phyloP scores from a whole-genome alignment of 805 yeast species.

The Nakazawaea wyomingensis region DNA sequence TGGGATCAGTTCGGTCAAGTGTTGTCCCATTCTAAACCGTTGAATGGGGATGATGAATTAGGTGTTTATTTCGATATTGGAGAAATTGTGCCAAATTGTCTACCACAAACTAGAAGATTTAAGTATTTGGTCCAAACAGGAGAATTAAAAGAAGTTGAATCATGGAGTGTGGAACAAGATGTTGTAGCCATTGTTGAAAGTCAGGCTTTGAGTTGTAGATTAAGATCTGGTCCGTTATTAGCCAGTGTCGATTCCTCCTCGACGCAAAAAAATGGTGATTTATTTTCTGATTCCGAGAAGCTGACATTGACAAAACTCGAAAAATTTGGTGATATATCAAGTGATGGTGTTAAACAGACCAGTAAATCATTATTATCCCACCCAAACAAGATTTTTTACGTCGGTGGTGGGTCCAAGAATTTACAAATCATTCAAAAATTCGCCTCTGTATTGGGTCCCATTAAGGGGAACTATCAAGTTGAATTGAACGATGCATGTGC shows the following conservation, averaged over 20 bases:
- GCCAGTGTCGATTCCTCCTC: conserved; percentile 27
- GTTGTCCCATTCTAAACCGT: conserved; percentile 31
- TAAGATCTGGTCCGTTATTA: conserved; percentile 74
- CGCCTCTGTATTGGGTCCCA: conserved; percentile 65
- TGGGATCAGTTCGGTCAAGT: conserved; percentile 63
- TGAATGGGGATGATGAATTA: conserved; percentile 38
- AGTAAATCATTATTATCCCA: conserved; percentile 38
- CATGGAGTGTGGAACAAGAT: conserved; percentile 55
- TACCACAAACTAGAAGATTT: conserved; percentile 56
- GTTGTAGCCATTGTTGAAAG: conserved; percentile 77
- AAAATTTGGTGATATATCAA: conserved; percentile 37
- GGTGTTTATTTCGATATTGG: conserved; percentile 86
- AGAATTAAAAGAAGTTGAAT: conserved; percentile 25
- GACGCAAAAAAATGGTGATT: background rate
- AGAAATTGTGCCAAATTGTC: conserved; percentile 85
- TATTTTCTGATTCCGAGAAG: conserved; percentile 13
- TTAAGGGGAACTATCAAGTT: conserved; percentile 59
- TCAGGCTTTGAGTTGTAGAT: conserved; percentile 80
- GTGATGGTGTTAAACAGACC: conserved; percentile 47
- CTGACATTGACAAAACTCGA: conserved; percentile 20
- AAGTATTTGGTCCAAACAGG: conserved; percentile 29
- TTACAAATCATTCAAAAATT: conserved; percentile 60
- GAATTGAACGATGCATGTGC: conserved; percentile 91
- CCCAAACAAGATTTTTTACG: conserved; percentile 72
- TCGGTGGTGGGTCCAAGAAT: conserved; percentile 85